A percentile compares a stretch with the other conserved stretches of the same genome.
Conservation (phyloP, 2,329 filamentous ascomycete genomes). For the Cladosporium austrohemisphaericum region DNA sequence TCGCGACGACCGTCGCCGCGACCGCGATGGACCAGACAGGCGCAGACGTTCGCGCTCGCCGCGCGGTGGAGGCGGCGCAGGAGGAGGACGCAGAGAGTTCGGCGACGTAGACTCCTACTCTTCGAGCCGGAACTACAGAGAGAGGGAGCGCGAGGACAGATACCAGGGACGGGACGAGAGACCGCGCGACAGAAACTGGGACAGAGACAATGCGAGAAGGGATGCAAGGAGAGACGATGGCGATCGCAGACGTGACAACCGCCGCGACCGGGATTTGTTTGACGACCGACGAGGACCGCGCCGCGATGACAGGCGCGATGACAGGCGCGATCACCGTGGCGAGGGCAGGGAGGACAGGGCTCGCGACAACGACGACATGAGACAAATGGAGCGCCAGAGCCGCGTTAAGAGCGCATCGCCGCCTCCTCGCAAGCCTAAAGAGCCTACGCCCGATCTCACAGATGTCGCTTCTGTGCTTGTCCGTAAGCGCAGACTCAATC, state of each 20-base stretch:
- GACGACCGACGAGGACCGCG: slow-evolving; percentile 12
- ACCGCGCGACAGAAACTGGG: slow-evolving; percentile 47
- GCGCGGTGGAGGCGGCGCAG: slow-evolving; percentile 55
- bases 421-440: slow-evolving; percentile 82
- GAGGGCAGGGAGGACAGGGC: slow-evolving; percentile 35
- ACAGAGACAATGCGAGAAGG: slow-evolving; percentile 67
- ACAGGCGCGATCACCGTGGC: slow-evolving; percentile 37
- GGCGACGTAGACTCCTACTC: slow-evolving; percentile 82
- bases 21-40: slow-evolving; percentile 51
- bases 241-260: slow-evolving; percentile 36
- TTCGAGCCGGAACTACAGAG: slow-evolving; percentile 85
- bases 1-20: slow-evolving; percentile 42
- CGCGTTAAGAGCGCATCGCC: slow-evolving; percentile 70
- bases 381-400: slow-evolving; percentile 32
- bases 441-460: slow-evolving; percentile 92
- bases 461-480: slow-evolving; percentile 77
- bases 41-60: slow-evolving; percentile 80
- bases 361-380: slow-evolving; percentile 35
- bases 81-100: slow-evolving; percentile 67
- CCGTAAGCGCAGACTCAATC: slow-evolving; percentile 86
- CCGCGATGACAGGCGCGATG: slow-evolving; percentile 47
- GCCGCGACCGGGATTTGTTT: slow-evolving; percentile 37
- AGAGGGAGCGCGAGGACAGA: slow-evolving; percentile 88
- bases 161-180: slow-evolving; percentile 76
- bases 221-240: slow-evolving; percentile 57